Conservation (phyloP, 257 asterid species). For the Jaltomata sinuosa region DNA sequence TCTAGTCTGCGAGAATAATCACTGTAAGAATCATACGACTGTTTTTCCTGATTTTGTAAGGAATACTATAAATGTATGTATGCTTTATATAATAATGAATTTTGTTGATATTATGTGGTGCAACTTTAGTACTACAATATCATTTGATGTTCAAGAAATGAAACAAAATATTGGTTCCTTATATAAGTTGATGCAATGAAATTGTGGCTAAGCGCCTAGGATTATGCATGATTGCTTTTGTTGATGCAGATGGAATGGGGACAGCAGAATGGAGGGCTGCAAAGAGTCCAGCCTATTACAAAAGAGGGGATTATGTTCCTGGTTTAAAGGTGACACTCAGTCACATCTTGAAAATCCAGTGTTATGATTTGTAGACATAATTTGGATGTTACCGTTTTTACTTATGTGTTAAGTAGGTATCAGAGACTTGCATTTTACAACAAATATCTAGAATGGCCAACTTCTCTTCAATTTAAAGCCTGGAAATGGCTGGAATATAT, state of each 20-base stretch:
- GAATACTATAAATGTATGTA: background rate
- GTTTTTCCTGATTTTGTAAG: background rate
- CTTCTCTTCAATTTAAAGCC: background rate
- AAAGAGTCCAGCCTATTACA: conserved; percentile 88
- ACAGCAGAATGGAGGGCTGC: conserved; percentile 99
- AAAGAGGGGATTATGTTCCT: conserved; percentile 99
- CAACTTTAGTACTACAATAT: background rate
- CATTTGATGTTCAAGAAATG: background rate
- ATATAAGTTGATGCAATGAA: background rate
- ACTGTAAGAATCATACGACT: conserved; percentile 46
- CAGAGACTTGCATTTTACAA: background rate
- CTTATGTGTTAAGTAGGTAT: background rate
- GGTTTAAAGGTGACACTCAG: conserved; percentile 68
- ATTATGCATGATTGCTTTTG: conserved; percentile 4
- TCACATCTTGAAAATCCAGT: background rate
- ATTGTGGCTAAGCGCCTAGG: background rate
- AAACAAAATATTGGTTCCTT: background rate
- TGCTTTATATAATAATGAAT: background rate
- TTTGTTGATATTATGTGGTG: background rate
- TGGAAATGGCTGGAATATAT: background rate
- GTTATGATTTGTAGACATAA: background rate
- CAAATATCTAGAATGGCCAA: background rate
- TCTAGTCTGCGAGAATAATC: conserved; percentile 97
- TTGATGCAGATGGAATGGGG: conserved; percentile 89
- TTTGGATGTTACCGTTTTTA: background rate